phyloP scores from a whole-genome alignment of 2,329 filamentous ascomycete genomes.

The Elsinoe necatrix region DNA sequence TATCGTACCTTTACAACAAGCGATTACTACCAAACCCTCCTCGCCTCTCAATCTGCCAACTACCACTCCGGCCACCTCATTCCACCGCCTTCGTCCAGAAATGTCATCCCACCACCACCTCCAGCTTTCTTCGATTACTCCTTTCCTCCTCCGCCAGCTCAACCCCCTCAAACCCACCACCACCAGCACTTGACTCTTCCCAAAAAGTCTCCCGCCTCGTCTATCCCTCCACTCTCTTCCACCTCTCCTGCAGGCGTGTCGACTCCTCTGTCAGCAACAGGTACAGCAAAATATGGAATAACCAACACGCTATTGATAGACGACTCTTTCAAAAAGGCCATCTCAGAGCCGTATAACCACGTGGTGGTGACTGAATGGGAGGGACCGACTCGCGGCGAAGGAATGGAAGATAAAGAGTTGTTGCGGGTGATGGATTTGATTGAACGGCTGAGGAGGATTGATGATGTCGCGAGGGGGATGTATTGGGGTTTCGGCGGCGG shows the following conservation, averaged over 20 bases:
- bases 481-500: neutral
- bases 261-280: constrained; percentile 18
- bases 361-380: constrained; percentile 71
- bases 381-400: constrained; percentile 36
- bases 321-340: constrained; percentile 71
- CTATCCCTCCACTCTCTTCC: constrained; percentile 5
- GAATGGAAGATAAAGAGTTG: constrained; percentile 43
- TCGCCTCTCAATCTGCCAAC: no score
- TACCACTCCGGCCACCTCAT: no score
- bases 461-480: constrained; percentile 40
- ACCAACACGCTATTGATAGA: constrained; percentile 85
- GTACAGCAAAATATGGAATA: constrained; percentile 56
- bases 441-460: constrained; percentile 41
- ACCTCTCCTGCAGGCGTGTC: constrained; percentile 22
- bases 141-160: neutral
- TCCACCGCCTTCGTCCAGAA: no score
- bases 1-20: no score
- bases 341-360: constrained; percentile 74
- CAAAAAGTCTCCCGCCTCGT: no score
- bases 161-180: neutral
- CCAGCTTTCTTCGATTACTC: neutral
- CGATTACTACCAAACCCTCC: no score
- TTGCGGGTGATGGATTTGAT: constrained; percentile 37
- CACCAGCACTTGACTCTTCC: no score
- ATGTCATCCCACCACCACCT: neutral